Evolutionary conservation across 495 filamentous ascomycete species (phyloP).

Genomic region (Monascus purpureus): DNA sequence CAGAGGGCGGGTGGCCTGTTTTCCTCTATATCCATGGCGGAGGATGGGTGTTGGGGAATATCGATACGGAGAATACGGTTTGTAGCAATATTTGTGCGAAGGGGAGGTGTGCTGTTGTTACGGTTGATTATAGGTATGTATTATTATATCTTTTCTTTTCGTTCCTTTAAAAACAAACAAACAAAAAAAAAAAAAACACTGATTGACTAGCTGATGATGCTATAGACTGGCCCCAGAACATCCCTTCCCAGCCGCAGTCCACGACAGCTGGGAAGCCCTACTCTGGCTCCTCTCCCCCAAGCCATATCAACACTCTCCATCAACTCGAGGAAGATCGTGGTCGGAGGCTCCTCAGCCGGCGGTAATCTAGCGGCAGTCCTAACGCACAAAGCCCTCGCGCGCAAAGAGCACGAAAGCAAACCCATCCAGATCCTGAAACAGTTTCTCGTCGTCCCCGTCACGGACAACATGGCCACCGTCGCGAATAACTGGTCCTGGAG

Average conservation of each 20-base stretch:
- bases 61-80: slow-evolving; percentile 45
- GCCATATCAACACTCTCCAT: slow-evolving; percentile 21
- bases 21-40: slow-evolving; percentile 46
- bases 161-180: not conserved
- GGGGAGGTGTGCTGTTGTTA: slow-evolving; percentile 37
- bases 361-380: slow-evolving; percentile 42
- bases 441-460: slow-evolving; percentile 43
- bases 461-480: slow-evolving; percentile 38
- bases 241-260: slow-evolving; percentile 41
- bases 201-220: too few relatives aligned
- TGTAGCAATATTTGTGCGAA: slow-evolving; percentile 38
- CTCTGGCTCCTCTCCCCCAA: slow-evolving; percentile 36
- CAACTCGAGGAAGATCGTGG: slow-evolving; percentile 33
- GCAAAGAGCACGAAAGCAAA: not conserved
- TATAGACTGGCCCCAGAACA: slow-evolving; percentile 39
- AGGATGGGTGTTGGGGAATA: slow-evolving; percentile 45
- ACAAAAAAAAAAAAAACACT: too few relatives aligned
- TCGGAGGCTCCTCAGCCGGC: slow-evolving; percentile 41
- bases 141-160: slow-evolving; percentile 1
- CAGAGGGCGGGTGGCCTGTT: slow-evolving; percentile 37
- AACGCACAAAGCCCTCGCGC: slow-evolving; percentile 35
- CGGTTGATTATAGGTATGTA: slow-evolving; percentile 41
- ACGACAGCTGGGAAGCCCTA: slow-evolving; percentile 43
- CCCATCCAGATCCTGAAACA: slow-evolving; percentile 33
- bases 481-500: slow-evolving; percentile 32